phyloP scores from a whole-genome alignment of 768 basidiomycete species.

The Trametes cingulata region DNA sequence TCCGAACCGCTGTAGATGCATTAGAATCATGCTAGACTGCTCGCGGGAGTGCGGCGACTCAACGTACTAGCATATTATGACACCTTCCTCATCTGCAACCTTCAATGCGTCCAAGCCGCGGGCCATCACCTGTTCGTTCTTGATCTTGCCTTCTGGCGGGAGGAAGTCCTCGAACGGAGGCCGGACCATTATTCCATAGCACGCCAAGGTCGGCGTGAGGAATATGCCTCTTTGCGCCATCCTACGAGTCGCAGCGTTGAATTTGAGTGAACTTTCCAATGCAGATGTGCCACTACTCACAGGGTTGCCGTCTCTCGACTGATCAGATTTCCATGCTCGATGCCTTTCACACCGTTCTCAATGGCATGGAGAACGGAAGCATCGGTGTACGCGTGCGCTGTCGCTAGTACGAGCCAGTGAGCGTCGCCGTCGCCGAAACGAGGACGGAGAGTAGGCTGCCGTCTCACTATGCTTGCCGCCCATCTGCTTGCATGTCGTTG shows the following conservation, averaged over 20 bases:
- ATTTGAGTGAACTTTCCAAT: too few relatives aligned
- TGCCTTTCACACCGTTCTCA: conserved; percentile 45
- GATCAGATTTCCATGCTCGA: conserved; percentile 50
- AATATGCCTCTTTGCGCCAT: conserved; percentile 45
- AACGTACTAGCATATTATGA: conserved; percentile 41
- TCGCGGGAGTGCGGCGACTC: not conserved
- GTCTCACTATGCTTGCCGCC: conserved; percentile 38
- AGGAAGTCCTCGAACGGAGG: conserved; percentile 45
- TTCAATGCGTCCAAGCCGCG: conserved; percentile 42
- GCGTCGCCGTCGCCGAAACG: not conserved
- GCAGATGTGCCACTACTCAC: conserved; percentile 22
- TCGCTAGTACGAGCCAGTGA: conserved; percentile 23
- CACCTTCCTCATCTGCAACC: conserved; percentile 42
- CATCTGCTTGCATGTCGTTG: conserved; percentile 43
- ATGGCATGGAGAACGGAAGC: conserved; percentile 46
- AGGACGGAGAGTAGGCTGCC: not conserved
- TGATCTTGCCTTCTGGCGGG: conserved; percentile 37
- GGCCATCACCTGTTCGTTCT: conserved; percentile 44
- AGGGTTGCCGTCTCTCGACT: conserved; percentile 39
- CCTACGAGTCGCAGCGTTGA: too few relatives aligned
- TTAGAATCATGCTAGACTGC: not conserved
- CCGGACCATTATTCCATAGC: conserved; percentile 44
- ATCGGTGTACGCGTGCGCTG: conserved; percentile 39
- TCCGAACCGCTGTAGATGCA: conserved; percentile 22
- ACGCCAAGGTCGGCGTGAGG: conserved; percentile 45